Evolutionary conservation across 306 rosid genomes (phyloP).

Genomic region (Casuarina glauca): DNA sequence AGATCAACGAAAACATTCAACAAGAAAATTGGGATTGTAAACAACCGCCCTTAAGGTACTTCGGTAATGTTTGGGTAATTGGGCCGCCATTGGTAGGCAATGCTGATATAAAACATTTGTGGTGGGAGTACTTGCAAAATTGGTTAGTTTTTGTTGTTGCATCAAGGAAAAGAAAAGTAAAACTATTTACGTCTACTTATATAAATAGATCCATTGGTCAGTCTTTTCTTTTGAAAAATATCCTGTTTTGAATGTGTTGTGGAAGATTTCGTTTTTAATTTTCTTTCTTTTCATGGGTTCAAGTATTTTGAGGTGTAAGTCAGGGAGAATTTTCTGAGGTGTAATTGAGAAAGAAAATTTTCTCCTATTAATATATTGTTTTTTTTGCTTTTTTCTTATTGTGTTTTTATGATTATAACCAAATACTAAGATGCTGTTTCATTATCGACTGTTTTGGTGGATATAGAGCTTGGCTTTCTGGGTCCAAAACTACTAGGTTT

Average conservation of each 20-base stretch:
- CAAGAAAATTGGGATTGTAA: no score
- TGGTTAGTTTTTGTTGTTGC: background rate
- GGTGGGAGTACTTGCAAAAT: background rate
- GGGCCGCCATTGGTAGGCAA: background rate
- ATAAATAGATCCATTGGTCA: no score
- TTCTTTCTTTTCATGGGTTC: background rate
- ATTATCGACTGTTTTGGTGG: background rate
- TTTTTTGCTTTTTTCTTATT: background rate
- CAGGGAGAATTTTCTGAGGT: background rate
- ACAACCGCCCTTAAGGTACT: no score
- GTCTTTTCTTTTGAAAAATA: background rate
- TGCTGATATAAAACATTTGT: background rate
- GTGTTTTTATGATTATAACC: background rate
- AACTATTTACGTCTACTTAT: no score
- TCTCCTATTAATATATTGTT: no score
- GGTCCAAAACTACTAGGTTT: background rate
- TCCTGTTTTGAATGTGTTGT: no score
- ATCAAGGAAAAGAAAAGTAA: no score
- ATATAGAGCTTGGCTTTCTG: background rate
- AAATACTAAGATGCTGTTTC: background rate
- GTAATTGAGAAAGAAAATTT: background rate
- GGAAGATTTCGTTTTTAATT: no score
- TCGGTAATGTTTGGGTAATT: background rate
- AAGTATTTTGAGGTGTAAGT: background rate
- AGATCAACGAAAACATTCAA: no score